Percentiles rank a stretch among this genome's conserved stretches.
These are phyloP conservation scores for Chlorella variabilis DNA, from an alignment of 163 green algal species.

Conservation along the genomic window DNA sequence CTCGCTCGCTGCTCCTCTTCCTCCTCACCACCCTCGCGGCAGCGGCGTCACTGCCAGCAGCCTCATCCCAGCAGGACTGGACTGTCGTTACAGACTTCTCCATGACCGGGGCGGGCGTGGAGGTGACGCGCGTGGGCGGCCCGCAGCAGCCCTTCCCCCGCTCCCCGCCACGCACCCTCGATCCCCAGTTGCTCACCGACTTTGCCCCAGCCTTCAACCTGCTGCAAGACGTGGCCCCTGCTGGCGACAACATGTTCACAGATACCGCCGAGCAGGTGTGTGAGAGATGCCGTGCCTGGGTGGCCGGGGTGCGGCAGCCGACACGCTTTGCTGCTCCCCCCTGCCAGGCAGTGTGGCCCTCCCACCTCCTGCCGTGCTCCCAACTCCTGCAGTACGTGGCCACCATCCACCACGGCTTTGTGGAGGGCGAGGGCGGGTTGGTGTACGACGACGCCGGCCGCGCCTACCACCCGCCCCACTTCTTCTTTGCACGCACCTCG, in stretches of 20 bases:
- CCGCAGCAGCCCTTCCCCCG: slow-evolving; percentile 34
- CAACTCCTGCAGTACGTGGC: slow-evolving; percentile 36
- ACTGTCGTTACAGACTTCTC: neutral
- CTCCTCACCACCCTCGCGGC: neutral
- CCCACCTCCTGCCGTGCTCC: neutral
- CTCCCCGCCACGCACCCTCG: slow-evolving; percentile 32
- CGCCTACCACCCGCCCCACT: slow-evolving; percentile 46
- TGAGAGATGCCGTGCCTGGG: neutral
- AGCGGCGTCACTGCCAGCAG: no score
- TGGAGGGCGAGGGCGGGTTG: slow-evolving; percentile 50
- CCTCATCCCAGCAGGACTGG: slow-evolving; percentile 23
- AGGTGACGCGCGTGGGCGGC: neutral
- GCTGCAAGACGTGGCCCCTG: slow-evolving; percentile 44
- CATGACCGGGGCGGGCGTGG: neutral
- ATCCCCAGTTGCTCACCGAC: slow-evolving; percentile 43
- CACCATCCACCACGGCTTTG: slow-evolving; percentile 42
- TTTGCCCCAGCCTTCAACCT: slow-evolving; percentile 43
- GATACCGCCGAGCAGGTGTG: neutral
- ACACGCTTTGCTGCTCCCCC: neutral
- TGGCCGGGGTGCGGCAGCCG: neutral
- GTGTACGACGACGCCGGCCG: slow-evolving; percentile 42
- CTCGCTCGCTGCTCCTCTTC: no score
- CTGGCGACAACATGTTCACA: slow-evolving; percentile 21
- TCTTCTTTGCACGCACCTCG: slow-evolving; percentile 37
- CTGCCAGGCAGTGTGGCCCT: no score